Conservation (phyloP, 2,329 filamentous ascomycete genomes). For the Rachicladosporium sp. region DNA sequence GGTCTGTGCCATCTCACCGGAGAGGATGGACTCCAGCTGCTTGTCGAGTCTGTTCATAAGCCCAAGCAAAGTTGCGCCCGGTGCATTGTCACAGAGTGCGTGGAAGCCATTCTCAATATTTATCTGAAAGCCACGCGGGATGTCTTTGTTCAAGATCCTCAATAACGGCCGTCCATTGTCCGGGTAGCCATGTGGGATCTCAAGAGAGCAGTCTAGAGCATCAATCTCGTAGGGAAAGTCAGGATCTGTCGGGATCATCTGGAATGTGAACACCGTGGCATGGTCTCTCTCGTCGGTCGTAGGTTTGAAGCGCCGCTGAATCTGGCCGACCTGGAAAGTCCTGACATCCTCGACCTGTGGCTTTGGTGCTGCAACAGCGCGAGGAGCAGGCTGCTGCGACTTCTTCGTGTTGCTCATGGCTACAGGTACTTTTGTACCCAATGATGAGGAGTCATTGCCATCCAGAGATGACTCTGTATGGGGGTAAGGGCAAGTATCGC, state of each 20-base stretch:
- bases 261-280: slow-evolving; percentile 49
- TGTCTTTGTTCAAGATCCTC: slow-evolving; percentile 55
- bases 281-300: slow-evolving; percentile 35
- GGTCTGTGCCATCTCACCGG: slow-evolving; percentile 58
- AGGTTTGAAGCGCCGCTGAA: slow-evolving; percentile 53
- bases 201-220: slow-evolving; percentile 54
- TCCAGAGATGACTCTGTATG: background rate
- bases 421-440: no score
- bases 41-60: slow-evolving; percentile 60
- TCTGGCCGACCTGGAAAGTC: slow-evolving; percentile 61
- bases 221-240: slow-evolving; percentile 73
- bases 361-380: slow-evolving; percentile 32
- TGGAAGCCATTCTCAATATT: slow-evolving; percentile 69
- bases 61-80: slow-evolving; percentile 48
- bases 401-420: slow-evolving; percentile 12
- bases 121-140: slow-evolving; percentile 58
- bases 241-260: slow-evolving; percentile 61
- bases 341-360: slow-evolving; percentile 55
- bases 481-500: slow-evolving; percentile 35
- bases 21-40: slow-evolving; percentile 57
- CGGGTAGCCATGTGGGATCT: slow-evolving; percentile 54
- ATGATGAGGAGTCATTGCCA: slow-evolving; percentile 5
- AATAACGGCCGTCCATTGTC: slow-evolving; percentile 42
- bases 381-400: slow-evolving; percentile 25
- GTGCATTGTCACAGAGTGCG: slow-evolving; percentile 43